These are phyloP conservation scores for Cucurbita ficifolia DNA, from an alignment of 306 rosid genomes.

Conservation along the genomic window DNA sequence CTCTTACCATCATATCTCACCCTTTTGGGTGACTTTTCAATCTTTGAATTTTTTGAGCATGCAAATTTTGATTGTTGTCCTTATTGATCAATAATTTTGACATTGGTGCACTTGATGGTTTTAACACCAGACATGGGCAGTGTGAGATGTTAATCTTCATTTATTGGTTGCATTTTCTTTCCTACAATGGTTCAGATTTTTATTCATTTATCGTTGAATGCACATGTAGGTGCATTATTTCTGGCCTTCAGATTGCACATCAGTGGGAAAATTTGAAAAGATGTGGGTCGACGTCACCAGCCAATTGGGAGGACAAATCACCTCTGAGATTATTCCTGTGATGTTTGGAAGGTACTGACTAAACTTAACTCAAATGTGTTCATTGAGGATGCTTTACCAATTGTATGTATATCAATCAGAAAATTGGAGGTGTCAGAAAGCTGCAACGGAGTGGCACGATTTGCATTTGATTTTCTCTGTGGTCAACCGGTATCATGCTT, in stretches of 20 bases:
- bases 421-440: slow-evolving; percentile 68
- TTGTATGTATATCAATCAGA: slow-evolving; percentile 28
- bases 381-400: neutral
- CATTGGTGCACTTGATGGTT: neutral
- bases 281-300: slow-evolving; percentile 53
- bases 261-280: slow-evolving; percentile 43
- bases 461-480: slow-evolving; percentile 77
- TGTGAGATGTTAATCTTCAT: neutral
- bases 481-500: slow-evolving; percentile 62
- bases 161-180: neutral
- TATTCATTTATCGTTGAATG: slow-evolving; percentile 3
- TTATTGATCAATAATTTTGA: neutral
- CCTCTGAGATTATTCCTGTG: slow-evolving; percentile 44
- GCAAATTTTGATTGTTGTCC: no score
- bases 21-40: neutral
- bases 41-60: neutral
- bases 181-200: neutral
- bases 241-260: slow-evolving; percentile 48
- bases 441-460: slow-evolving; percentile 70
- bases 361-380: slow-evolving; percentile 7
- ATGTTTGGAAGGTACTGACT: slow-evolving; percentile 82
- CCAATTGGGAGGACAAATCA: slow-evolving; percentile 38
- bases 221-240: slow-evolving; percentile 56
- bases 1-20: neutral
- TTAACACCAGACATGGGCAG: neutral